phyloP scores from a whole-genome alignment of 2,329 filamentous ascomycete species.

The Hymenoscyphus albidus region DNA sequence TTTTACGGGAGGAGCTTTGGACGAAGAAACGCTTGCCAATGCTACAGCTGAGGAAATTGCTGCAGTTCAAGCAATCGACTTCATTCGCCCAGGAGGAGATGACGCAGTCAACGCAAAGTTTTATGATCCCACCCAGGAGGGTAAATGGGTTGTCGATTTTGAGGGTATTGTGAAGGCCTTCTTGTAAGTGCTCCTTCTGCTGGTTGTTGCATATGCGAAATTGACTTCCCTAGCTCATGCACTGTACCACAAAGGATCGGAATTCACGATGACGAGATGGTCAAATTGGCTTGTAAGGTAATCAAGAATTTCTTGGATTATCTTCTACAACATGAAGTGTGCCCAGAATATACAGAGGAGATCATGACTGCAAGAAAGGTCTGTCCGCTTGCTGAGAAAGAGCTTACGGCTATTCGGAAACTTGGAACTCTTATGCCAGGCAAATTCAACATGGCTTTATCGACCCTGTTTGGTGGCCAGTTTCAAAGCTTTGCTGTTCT shows the following conservation, averaged over 20 bases:
- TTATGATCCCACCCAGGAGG: constrained; percentile 47
- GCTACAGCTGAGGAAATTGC: constrained; percentile 63
- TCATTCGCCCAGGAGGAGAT: constrained; percentile 42
- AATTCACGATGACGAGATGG: constrained; percentile 48
- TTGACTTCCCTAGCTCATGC: constrained; percentile 44
- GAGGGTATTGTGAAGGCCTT: constrained; percentile 72
- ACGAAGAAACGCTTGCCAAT: constrained; percentile 55
- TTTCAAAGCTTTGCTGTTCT: constrained; percentile 22
- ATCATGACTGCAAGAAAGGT: constrained; percentile 62
- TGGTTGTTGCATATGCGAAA: neutral
- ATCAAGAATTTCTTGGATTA: constrained; percentile 88
- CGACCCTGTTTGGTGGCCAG: constrained; percentile 59
- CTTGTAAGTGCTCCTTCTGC: constrained; percentile 51
- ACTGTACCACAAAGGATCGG: constrained; percentile 54
- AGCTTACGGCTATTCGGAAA: constrained; percentile 58
- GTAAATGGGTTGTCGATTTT: constrained; percentile 79
- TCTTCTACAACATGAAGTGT: constrained; percentile 77
- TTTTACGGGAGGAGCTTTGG: constrained; percentile 59
- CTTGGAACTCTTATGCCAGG: constrained; percentile 62
- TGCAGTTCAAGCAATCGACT: constrained; percentile 59
- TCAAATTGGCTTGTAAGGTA: constrained; percentile 61
- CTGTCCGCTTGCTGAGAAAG: constrained; percentile 62
- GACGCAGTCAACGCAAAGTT: constrained; percentile 36
- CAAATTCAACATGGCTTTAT: constrained; percentile 73
- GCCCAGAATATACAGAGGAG: constrained; percentile 70